Evolutionary conservation across 2,329 filamentous ascomycete species (phyloP).

Genomic region (Aspergillus ochraceoroseus): DNA sequence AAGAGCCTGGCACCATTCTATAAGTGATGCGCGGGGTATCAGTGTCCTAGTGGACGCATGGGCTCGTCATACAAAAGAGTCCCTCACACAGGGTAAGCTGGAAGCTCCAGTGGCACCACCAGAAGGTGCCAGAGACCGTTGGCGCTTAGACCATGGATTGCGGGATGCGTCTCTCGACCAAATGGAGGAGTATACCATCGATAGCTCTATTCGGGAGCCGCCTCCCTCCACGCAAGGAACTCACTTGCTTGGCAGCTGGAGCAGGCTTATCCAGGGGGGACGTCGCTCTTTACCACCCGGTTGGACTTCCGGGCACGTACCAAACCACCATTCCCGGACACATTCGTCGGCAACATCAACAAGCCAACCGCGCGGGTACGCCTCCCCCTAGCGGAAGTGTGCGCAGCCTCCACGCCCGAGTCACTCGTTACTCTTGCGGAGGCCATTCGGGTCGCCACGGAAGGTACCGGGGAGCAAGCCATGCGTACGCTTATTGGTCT

Average conservation of each 20-base stretch:
- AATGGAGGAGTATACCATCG: constrained; percentile 8
- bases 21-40: constrained; percentile 4
- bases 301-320: constrained; percentile 8
- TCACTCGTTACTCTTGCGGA: constrained; percentile 8
- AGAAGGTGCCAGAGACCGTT: constrained; percentile 4
- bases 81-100: neutral
- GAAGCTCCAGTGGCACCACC: neutral
- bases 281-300: constrained; percentile 9
- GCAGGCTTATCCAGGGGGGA: neutral
- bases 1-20: constrained; percentile 9
- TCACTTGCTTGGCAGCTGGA: constrained; percentile 5
- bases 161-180: constrained; percentile 4
- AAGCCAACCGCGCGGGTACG: constrained; percentile 9
- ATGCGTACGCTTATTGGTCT: constrained; percentile 8
- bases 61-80: constrained; percentile 6
- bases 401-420: neutral
- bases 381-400: constrained; percentile 6
- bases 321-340: constrained; percentile 5
- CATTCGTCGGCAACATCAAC: constrained; percentile 11
- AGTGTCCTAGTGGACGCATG: constrained; percentile 3
- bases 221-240: too few species aligned
- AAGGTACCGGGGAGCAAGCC: constrained; percentile 2
- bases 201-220: constrained; percentile 8
- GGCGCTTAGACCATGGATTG: constrained; percentile 8
- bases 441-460: constrained; percentile 8